phyloP scores from a whole-genome alignment of 306 rosid genomes.

The Dalbergia oliveri region DNA sequence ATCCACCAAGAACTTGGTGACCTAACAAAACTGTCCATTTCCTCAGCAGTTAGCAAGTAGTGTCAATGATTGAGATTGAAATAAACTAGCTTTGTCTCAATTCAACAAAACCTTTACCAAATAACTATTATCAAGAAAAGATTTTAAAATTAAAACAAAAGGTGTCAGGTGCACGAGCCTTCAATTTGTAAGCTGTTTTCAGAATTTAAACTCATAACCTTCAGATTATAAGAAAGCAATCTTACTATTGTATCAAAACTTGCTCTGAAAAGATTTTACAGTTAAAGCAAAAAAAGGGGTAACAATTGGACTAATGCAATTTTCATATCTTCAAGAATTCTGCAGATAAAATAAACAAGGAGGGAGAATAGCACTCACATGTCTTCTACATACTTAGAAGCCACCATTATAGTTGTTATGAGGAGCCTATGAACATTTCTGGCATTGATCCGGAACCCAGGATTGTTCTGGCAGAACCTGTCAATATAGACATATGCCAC shows the following conservation, averaged over 20 bases:
- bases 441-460: conserved; percentile 67
- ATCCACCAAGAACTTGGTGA: conserved; percentile 39
- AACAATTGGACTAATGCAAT: not conserved
- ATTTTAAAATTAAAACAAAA: not conserved
- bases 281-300: too few relatives aligned
- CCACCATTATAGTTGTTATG: conserved; percentile 91
- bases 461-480: conserved; percentile 79
- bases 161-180: too few relatives aligned
- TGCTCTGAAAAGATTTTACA: too few relatives aligned
- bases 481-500: conserved; percentile 94
- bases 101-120: conserved; percentile 37
- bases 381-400: conserved; percentile 93
- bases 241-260: too few relatives aligned
- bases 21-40: conserved; percentile 43
- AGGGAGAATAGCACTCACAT: conserved; percentile 61
- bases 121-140: conserved; percentile 19
- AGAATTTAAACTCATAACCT: too few relatives aligned
- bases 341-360: not conserved
- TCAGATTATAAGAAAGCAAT: too few relatives aligned
- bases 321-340: not conserved
- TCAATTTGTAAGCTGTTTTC: too few relatives aligned
- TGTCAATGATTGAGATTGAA: conserved; percentile 41
- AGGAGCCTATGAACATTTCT: conserved; percentile 89
- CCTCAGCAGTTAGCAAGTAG: conserved; percentile 31
- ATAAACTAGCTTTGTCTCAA: conserved; percentile 30